These are phyloP conservation scores for Cruciata laevipes DNA, from an alignment of 257 asterid species.

Conservation along the genomic window DNA sequence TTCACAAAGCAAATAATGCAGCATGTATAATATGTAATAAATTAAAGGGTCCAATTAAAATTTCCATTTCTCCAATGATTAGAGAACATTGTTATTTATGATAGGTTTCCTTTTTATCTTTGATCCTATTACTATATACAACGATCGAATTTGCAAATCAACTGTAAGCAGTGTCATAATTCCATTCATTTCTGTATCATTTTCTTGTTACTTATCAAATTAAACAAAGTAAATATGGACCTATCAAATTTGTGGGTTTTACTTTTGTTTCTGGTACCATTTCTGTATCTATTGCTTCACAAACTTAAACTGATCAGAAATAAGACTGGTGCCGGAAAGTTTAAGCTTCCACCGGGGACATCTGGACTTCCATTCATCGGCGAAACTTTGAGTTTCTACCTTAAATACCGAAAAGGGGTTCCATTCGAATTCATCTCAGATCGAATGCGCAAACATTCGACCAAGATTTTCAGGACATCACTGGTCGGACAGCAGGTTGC, in stretches of 20 bases:
- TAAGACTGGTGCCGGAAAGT: not conserved
- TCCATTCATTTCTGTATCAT: no score
- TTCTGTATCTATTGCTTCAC: not conserved
- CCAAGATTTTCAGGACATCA: not conserved
- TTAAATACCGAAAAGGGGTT: not conserved
- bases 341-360: not conserved
- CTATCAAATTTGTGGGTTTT: not conserved
- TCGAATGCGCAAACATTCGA: not conserved
- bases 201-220: no score
- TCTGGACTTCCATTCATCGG: not conserved
- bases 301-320: not conserved
- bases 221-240: not conserved
- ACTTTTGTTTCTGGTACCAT: not conserved
- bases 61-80: no score
- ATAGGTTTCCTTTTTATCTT: no score
- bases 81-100: no score
- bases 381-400: not conserved
- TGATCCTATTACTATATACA: no score
- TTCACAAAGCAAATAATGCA: no score
- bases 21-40: no score
- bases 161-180: no score
- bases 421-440: not conserved
- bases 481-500: not conserved
- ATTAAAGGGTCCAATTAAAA: no score
- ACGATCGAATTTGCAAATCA: no score